A percentile compares a stretch with the other conserved stretches of the same genome.
Conservation (phyloP, 306 rosid genomes). For the Lupinus albus region DNA sequence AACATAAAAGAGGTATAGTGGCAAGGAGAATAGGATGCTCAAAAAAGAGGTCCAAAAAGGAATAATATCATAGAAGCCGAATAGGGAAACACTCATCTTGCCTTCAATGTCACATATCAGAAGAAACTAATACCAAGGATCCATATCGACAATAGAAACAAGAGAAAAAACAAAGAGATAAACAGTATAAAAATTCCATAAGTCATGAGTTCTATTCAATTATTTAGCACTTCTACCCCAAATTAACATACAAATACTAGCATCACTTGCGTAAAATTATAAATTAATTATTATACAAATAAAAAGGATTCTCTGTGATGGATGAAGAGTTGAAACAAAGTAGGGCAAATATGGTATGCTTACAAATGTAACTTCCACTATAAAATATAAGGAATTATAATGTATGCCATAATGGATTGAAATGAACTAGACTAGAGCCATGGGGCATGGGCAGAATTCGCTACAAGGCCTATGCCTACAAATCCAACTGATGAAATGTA, state of each 20-base stretch:
- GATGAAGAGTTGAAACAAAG: conserved; percentile 1
- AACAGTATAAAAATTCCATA: conserved; percentile 20
- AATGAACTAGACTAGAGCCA: conserved; percentile 1
- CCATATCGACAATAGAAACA: conserved; percentile 9
- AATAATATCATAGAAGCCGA: conserved; percentile 22
- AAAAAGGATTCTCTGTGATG: background rate
- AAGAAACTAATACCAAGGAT: conserved; percentile 19
- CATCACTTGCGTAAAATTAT: background rate
- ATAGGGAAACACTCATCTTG: conserved; percentile 12
- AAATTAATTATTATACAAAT: background rate
- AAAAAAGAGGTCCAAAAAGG: background rate
- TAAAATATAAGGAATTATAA: conserved; percentile 7
- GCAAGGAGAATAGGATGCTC: background rate
- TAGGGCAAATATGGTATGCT: background rate
- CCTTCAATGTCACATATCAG: conserved; percentile 25
- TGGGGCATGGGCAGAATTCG: background rate
- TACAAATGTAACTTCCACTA: conserved; percentile 7
- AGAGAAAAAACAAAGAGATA: conserved; percentile 9
- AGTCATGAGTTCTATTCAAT: background rate
- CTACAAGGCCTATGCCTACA: no score
- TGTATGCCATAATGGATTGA: background rate
- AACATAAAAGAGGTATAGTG: background rate
- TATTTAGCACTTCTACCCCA: conserved; percentile 26
- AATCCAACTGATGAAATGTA: background rate
- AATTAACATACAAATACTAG: conserved; percentile 1